Conservation (phyloP, 805 yeast species). For the Monosporozyma siamensis region DNA sequence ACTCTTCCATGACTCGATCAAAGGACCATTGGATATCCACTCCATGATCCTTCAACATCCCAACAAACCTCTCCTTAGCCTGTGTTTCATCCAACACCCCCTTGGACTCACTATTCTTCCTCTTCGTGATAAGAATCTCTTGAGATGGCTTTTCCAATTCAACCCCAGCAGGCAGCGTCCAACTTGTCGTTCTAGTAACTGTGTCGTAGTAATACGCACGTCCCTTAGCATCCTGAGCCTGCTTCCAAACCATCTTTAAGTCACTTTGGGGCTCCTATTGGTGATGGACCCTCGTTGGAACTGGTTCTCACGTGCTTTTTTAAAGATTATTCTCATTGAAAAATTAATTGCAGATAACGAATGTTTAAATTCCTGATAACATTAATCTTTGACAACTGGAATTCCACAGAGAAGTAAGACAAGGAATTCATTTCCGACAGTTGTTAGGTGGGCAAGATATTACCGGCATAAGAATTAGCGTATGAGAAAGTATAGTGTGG, state of each 20-base stretch:
- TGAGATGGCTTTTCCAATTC: background rate
- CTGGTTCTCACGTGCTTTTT: background rate
- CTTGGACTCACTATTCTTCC: background rate
- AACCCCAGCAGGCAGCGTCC: slow-evolving; percentile 68
- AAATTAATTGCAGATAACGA: background rate
- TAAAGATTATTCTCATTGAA: too few species aligned
- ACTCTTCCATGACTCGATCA: slow-evolving; percentile 45
- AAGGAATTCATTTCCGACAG: too few species aligned
- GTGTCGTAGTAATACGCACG: slow-evolving; percentile 62
- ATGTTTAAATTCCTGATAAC: too few species aligned
- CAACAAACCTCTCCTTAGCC: slow-evolving; percentile 39
- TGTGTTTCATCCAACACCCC: slow-evolving; percentile 14
- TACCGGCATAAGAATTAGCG: too few species aligned
- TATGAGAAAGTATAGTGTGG: too few species aligned
- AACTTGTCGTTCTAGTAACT: slow-evolving; percentile 57
- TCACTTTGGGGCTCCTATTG: background rate
- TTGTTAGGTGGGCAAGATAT: too few species aligned
- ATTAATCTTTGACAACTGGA: too few species aligned
- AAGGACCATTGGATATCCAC: slow-evolving; percentile 76
- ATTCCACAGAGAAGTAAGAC: too few species aligned
- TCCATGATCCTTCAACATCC: slow-evolving; percentile 42
- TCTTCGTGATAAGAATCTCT: too few species aligned
- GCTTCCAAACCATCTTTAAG: slow-evolving; percentile 43
- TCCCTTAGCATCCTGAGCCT: slow-evolving; percentile 55
- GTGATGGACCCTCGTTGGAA: background rate